Evolutionary conservation across 2,329 filamentous ascomycete species (phyloP), one percentile per base, ranked within the genome.

Genomic region (Sphaerulina vaccinii): DNA sequence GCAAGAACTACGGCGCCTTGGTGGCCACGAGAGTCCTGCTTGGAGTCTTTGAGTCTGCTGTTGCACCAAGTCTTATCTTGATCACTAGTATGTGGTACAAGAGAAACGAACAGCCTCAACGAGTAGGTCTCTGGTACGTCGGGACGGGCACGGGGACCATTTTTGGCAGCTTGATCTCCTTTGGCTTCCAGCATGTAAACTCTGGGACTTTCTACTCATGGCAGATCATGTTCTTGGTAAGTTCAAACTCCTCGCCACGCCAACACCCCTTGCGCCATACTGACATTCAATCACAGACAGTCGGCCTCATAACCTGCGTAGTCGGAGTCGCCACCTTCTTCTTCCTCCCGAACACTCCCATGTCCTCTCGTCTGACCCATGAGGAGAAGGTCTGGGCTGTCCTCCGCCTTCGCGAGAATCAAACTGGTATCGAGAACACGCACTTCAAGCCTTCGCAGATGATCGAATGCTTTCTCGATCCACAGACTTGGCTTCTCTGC

Each of bases 41-140:
- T 0, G 79, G 79, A 11, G 73, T 73, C 37, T 80, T 81, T 51
- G 80, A 83, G 61, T 71, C 75, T 10, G 76, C 75, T 6, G 75
- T 82, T 8, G 75, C 77, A 0, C 80, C 80, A 0, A 74, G 75
- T 16, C 72, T 83, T 46, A 78, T 81, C 35, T 70, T 81, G 11
- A 75, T 82, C 49, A 81, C 79, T 0, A 72, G 73, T 3, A 79
- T 79, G 71, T 66, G 63, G 62, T 68, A 68, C 55, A 66, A 64
- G 38, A 52, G 59, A 23, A 22, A 57, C 23, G 82, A 87, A 60
- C 84, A 87, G 65, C 82, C 83, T 0, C 65, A 84, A 21, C 75
- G 84, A 0, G 77, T 85, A 2, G 82, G 82, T 0, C 77, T 78
- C n/a, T 87, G 84, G 84, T 87, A 87, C 58, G 74, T 79, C 3